These are phyloP conservation scores for Cadophora malorum DNA, from an alignment of 2,329 filamentous ascomycete species.

Conservation along the genomic window DNA sequence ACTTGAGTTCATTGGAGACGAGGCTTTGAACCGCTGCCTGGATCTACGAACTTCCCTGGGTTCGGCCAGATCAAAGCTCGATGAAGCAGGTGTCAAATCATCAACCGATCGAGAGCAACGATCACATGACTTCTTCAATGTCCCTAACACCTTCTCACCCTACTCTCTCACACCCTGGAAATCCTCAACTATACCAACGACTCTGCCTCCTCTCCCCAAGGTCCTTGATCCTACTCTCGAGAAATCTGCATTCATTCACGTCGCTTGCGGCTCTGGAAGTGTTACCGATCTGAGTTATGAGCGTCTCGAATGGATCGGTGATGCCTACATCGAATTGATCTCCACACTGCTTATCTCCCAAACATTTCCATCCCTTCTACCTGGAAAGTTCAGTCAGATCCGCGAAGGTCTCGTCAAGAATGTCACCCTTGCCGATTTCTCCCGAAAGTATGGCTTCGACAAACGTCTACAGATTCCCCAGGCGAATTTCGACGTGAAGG, in stretches of 20 bases:
- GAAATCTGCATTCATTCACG: constrained; percentile 71
- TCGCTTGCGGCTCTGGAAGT: constrained; percentile 32
- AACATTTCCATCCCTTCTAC: constrained; percentile 68
- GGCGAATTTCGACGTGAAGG: constrained; percentile 9
- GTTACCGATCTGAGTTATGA: constrained; percentile 67
- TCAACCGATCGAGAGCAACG: constrained; percentile 18
- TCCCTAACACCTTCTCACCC: constrained; percentile 36
- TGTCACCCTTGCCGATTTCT: constrained; percentile 73
- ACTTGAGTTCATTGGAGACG: constrained; percentile 31
- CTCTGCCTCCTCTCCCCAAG: constrained; percentile 64
- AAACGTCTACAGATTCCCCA: constrained; percentile 60
- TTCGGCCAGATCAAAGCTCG: constrained; percentile 22
- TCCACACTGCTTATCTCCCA: constrained; percentile 77
- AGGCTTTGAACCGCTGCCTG: constrained; percentile 33
- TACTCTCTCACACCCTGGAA: constrained; percentile 55
- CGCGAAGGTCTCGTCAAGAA: constrained; percentile 85
- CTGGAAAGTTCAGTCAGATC: constrained; percentile 76
- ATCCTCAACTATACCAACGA: constrained; percentile 54
- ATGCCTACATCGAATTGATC: constrained; percentile 82
- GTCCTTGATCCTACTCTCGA: constrained; percentile 66
- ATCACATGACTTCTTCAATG: constrained; percentile 33
- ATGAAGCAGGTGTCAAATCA: constrained; percentile 6
- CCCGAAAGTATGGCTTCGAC: constrained; percentile 73
- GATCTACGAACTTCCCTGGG: constrained; percentile 35
- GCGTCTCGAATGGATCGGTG: constrained; percentile 85